Evolutionary conservation across 1,284 basidiomycete species (phyloP), one percentile per base, ranked within the genome.

Genomic region (Puccinia triticina): DNA sequence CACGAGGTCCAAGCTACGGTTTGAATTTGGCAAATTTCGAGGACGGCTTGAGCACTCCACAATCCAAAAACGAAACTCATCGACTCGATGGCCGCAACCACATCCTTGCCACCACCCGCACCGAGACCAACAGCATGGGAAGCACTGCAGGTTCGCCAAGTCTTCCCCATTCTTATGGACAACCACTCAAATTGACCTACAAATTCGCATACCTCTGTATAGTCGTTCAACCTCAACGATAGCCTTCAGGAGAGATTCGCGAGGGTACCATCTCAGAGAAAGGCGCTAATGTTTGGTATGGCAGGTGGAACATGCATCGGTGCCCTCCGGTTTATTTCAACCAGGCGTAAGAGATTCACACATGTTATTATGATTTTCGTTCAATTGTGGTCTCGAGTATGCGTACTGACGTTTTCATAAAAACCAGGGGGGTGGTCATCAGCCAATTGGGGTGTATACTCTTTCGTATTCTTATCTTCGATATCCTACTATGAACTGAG

Each of bases 231-330:
- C 40, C 67, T 81, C 18, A 59, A 26, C 32, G 40, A 81, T 7
- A 73, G n/a, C 46, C 69, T 81, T 21, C 34, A 73, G 53, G 71
- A 72, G 0, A 48, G 78, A 32, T 81, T 81, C 48, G 78, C 78
- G 4, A 59, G 78, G 57, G 78, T 81, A 32, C 78, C 78, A 26
- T 81, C 64, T 16, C 78, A 81, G 46, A 34, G 78, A 10, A 81
- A 81, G 53, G 78, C 78, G 4, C 55, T 81, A 21, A 29, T 81
- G 18, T 81, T 81, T 50, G 78, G 78, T 26, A 61, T 81, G 14
- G 78, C 67, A 18, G 78, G 78, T 34, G 78, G 78, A 8, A 59
- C 78, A 18, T 55, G 46, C 29, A 81, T 81, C 16, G 78, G 78
- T 26, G 69, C 23, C 10, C 50, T 81, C 32, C 43, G 78, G 50